A percentile compares a stretch with the other conserved stretches of the same genome.
Evolutionary conservation across 257 asterid species (phyloP).

Genomic region (Capsicum baccatum): DNA sequence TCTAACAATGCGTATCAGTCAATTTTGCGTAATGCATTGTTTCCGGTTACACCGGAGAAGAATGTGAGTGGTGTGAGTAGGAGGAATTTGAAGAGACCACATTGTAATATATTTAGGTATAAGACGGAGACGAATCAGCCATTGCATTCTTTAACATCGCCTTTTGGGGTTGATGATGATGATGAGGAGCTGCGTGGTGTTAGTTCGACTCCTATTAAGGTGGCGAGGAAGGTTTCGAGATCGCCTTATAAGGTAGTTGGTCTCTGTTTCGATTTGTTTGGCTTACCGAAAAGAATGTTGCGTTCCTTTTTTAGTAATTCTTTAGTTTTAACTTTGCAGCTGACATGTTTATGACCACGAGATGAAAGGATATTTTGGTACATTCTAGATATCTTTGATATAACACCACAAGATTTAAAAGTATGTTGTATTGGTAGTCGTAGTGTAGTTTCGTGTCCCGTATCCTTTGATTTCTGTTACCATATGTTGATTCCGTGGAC

Average conservation of each 20-base stretch:
- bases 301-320: too few relatives aligned
- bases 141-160: conserved; percentile 61
- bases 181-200: conserved; percentile 76
- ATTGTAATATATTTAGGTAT: conserved; percentile 75
- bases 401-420: too few relatives aligned
- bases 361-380: too few relatives aligned
- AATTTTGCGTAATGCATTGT: conserved; percentile 69
- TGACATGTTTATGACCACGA: too few relatives aligned
- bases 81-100: conserved; percentile 52
- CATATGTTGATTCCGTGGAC: too few relatives aligned
- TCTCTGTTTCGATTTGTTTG: neutral
- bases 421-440: too few relatives aligned
- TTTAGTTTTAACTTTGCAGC: too few relatives aligned
- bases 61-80: conserved; percentile 15
- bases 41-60: conserved; percentile 75
- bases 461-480: too few relatives aligned
- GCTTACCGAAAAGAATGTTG: too few relatives aligned
- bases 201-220: conserved; percentile 69
- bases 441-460: too few relatives aligned
- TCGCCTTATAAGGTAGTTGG: conserved; percentile 73
- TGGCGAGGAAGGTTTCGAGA: conserved; percentile 78
- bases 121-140: conserved; percentile 74
- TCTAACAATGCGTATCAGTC: conserved; percentile 65
- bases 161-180: conserved; percentile 70
- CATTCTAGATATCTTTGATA: too few relatives aligned